Conservation (phyloP, 2,329 filamentous ascomycete species). For the Knufia petricola region DNA sequence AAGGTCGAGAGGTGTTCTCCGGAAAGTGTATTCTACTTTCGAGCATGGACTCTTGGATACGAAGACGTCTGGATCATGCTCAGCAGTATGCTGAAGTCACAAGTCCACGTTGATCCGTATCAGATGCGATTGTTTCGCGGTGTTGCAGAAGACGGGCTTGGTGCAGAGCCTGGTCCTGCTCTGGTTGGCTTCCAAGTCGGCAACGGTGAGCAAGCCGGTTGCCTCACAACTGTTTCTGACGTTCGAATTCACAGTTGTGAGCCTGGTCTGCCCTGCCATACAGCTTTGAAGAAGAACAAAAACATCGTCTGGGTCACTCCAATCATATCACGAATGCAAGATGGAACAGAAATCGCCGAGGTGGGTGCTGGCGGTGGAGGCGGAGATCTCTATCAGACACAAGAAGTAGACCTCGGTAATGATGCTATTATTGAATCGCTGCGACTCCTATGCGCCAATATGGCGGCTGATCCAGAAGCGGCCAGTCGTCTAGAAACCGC, state of each 20-base stretch:
- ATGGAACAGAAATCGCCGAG: slow-evolving; percentile 59
- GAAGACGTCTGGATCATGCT: slow-evolving; percentile 86
- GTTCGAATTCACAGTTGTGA: slow-evolving; percentile 80
- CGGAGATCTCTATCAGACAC: slow-evolving; percentile 60
- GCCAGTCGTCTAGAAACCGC: slow-evolving; percentile 26
- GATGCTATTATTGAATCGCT: slow-evolving; percentile 41
- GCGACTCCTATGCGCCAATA: slow-evolving; percentile 40
- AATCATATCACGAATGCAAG: slow-evolving; percentile 55
- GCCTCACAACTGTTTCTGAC: slow-evolving; percentile 54
- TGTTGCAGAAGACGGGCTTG: slow-evolving; percentile 39
- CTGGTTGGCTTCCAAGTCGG: slow-evolving; percentile 67
- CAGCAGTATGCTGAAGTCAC: slow-evolving; percentile 56
- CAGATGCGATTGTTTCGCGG: slow-evolving; percentile 63
- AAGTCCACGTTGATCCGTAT: slow-evolving; percentile 77
- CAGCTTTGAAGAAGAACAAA: slow-evolving; percentile 33
- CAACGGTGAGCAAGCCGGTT: slow-evolving; percentile 60
- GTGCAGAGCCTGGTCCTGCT: slow-evolving; percentile 51
- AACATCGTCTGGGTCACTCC: slow-evolving; percentile 67
- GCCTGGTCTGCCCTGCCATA: slow-evolving; percentile 45
- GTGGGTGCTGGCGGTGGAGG: slow-evolving; percentile 69
- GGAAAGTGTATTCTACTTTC: slow-evolving; percentile 72
- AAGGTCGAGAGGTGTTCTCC: slow-evolving; percentile 59
- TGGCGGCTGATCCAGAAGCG: slow-evolving; percentile 21
- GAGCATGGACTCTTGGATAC: slow-evolving; percentile 87
- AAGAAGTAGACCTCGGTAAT: slow-evolving; percentile 54